Evolutionary conservation across 2,329 filamentous ascomycete genomes (phyloP).

Genomic region (Xylaria sp.): DNA sequence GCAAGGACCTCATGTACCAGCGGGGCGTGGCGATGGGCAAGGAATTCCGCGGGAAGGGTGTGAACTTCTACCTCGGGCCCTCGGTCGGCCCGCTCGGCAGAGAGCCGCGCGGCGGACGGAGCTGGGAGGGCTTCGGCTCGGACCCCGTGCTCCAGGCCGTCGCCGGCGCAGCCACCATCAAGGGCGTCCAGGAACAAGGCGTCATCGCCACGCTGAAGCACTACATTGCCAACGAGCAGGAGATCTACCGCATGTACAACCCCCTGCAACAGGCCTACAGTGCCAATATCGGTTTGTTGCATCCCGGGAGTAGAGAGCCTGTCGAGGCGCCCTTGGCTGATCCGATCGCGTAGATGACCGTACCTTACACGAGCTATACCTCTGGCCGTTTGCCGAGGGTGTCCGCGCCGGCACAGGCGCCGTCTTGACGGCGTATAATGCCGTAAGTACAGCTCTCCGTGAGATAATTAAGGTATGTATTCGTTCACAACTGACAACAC

Average conservation of each 20-base stretch:
- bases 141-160: constrained; percentile 73
- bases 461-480: neutral
- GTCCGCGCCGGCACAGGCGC: constrained; percentile 80
- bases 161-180: constrained; percentile 61
- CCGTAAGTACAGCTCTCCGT: constrained; percentile 48
- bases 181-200: constrained; percentile 65
- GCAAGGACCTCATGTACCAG: constrained; percentile 75
- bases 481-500: constrained; percentile 9
- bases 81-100: constrained; percentile 76
- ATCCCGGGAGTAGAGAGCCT: neutral
- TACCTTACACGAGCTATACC: constrained; percentile 74
- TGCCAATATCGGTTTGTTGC: constrained; percentile 69
- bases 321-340: constrained; percentile 19
- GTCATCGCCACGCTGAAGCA: constrained; percentile 69
- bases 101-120: constrained; percentile 77
- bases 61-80: constrained; percentile 76
- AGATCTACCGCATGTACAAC: constrained; percentile 65
- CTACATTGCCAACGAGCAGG: constrained; percentile 64
- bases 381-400: constrained; percentile 83
- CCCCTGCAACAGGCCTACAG: constrained; percentile 65
- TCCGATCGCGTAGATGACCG: constrained; percentile 44
- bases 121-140: constrained; percentile 78
- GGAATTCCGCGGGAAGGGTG: constrained; percentile 78
- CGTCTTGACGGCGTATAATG: constrained; percentile 86
- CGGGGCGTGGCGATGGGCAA: constrained; percentile 74